Evolutionary conservation across 2,329 filamentous ascomycete genomes (phyloP), one percentile per base, ranked within the genome.

Genomic region (Cladophialophora chaetospira): DNA sequence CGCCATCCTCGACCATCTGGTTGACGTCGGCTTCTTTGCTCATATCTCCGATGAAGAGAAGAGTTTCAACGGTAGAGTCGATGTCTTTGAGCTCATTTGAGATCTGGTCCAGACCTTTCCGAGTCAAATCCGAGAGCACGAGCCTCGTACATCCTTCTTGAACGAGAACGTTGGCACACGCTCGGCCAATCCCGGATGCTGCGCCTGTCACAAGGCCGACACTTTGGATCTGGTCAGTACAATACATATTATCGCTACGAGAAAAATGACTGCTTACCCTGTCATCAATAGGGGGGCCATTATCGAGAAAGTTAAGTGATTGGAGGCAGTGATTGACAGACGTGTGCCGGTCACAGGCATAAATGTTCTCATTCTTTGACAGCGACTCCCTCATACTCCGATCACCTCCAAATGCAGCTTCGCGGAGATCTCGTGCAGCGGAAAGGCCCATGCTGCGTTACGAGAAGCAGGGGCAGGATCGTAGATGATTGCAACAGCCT

Each of bases 1-100:
- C 79, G 17, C 81, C 76, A 53, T 79, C 77, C 64, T 86, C 82
- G 9, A 79, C 79, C 36, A 79, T 77, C 44, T 82, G 75, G 66
- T 86, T 78, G 55, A 78, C 66, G 9, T 67, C 80, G 60, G 75
- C 73, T 64, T 78, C 77, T 8, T 77, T 78, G 17, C 79, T 75
- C 26, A 80, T 79, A 11, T 80, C 79, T 19, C 81, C 31, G 4
- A 35, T 23, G 36, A 57, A 35, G 10, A 55, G 29, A 53, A 33
- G 17, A 4, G 46, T 55, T 40, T 50, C 42, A 26, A 55, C 55
- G 5, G 19, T 19, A 5, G 47, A 3, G 6, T 60, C 46, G 21
- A 58, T 28, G n/a, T 25, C 29, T 21, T 62, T 58, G 8, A 64
- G 53, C 28, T 60, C 60, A 5, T 48, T 13, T 5, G 55, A 54